Evolutionary conservation across 768 basidiomycete genomes (phyloP), one percentile per base, ranked within the genome.

Genomic region (Nevesoporus exiguus): DNA sequence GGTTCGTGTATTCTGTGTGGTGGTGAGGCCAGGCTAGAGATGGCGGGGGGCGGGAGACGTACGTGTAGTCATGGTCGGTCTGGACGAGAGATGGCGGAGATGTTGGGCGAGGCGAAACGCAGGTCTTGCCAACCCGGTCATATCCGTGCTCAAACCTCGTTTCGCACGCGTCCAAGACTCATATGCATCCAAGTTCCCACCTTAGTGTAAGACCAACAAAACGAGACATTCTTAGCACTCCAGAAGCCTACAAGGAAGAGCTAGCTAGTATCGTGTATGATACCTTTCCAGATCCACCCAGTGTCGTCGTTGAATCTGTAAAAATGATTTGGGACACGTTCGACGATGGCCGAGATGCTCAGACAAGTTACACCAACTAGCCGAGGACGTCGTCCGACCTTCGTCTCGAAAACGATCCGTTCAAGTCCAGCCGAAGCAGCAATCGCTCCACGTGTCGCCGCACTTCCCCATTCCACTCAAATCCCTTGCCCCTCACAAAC

Each of bases 391-490:
- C 36, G 1, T 50, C 47, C n/a, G n/a, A n/a, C 37, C 71, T 69
- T 13, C 77, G 75, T 30, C 75, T 80, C 15, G 88, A 88, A 58
- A 90, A 82, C 43, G 77, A 81, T 13, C 86, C 89, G 61, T 92
- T 93, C 67, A 93, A 90, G 71, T 96, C 93, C 13, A 96, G 72
- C 36, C 90, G 80, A 30, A 96, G 75, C 39, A 95, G 68, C 51
- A 96, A 66, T 22, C 91, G 80, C 67, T 96, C 93, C 11, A 94
- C 80, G 66, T 90, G 90, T 58, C 91, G 77, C 39, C 87, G 78
- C 50, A 87, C 86, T 50, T 87, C 80, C 42, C 81, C 85, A 34
- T 83, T 83, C 51, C 77, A 79, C 54, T 85, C 86, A 46, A 75
- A 62, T 7, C 75, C 77, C 66, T 74, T 78, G 10, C 78, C 77